phyloP scores from a whole-genome alignment of 345 rosid species.

The Sisymbrium irio region DNA sequence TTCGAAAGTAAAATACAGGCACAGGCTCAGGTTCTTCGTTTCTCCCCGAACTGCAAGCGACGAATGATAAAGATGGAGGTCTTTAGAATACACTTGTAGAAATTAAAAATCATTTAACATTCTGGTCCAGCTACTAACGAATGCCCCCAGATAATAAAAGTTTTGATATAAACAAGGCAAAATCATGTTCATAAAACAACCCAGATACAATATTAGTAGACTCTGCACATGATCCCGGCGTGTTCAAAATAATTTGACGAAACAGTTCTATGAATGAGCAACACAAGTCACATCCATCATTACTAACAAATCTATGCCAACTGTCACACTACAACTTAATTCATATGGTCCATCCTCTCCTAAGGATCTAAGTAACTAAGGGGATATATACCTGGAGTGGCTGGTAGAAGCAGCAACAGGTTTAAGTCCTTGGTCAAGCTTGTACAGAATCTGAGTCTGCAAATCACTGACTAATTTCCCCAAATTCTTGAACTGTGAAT shows the following conservation, averaged over 20 bases:
- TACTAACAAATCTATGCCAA: background rate
- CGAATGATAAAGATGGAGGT: background rate
- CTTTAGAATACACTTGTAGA: background rate
- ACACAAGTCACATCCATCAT: background rate
- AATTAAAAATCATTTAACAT: background rate
- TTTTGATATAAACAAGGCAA: no score
- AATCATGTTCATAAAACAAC: background rate
- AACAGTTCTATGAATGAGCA: background rate
- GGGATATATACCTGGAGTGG: slow-evolving; percentile 36
- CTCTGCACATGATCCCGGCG: background rate
- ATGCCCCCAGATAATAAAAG: background rate
- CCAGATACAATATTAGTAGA: background rate
- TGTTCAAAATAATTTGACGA: background rate
- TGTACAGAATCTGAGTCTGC: slow-evolving; percentile 45
- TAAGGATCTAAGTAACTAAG: background rate
- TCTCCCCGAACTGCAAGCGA: slow-evolving; percentile 42
- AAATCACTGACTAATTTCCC: slow-evolving; percentile 54
- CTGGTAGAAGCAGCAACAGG: slow-evolving; percentile 36
- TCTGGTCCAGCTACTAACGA: slow-evolving; percentile 6
- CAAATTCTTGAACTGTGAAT: slow-evolving; percentile 59
- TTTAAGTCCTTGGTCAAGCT: slow-evolving; percentile 38
- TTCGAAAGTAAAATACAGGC: slow-evolving; percentile 20
- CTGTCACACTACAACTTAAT: background rate
- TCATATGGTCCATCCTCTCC: background rate
- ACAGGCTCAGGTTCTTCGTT: slow-evolving; percentile 40